Evolutionary conservation across 441 rosid species (phyloP), one percentile per base, ranked within the genome.

Genomic region (Pelargonium citronellum): DNA sequence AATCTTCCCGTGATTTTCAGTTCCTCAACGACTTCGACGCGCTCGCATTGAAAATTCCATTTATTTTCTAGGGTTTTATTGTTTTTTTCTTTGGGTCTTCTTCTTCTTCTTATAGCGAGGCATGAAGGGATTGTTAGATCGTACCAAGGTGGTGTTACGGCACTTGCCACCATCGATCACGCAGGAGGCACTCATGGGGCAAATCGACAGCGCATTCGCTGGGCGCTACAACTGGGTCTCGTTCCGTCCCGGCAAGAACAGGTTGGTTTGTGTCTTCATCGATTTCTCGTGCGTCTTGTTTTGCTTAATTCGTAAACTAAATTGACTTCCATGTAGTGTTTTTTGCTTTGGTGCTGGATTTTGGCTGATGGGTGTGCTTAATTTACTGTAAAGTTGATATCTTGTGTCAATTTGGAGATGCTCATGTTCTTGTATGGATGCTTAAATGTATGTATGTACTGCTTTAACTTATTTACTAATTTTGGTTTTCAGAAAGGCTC

Each of bases 101-200:
- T 39, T 72, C 72, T 60, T 58, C 55, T 4, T 57, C 7, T 9
- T 10, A 6, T 30, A 30, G 37, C 37, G n/a, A 69, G 81, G 72
- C 70, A 80, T 89, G 91, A 85, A 78, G 79, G 85, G 87, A 43
- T 72, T 77, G 72, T 73, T 74, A 76, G 91, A 89, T 77, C 91
- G 88, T 69, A 86, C 87, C 69, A 89, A 87, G 81, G 95, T 86
- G 79, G 89, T 87, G 70, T 79, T 89, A 17, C 91, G 95, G 47
- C 88, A 79, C 81, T 79, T 87, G 83, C 96, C 96, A 16, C 90
- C 89, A 43, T 75, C 82, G 69, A 79, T 87, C 74, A 79, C 91
- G 67, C 82, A 73, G 77, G 77, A 66, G 16, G 66, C 71, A 80
- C 75, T 89, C 19, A 68, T 77, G 81, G 96, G 84, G 44, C 96